phyloP scores from a whole-genome alignment of 2,329 filamentous ascomycete genomes.

The Dothidotthia symphoricarpi region DNA sequence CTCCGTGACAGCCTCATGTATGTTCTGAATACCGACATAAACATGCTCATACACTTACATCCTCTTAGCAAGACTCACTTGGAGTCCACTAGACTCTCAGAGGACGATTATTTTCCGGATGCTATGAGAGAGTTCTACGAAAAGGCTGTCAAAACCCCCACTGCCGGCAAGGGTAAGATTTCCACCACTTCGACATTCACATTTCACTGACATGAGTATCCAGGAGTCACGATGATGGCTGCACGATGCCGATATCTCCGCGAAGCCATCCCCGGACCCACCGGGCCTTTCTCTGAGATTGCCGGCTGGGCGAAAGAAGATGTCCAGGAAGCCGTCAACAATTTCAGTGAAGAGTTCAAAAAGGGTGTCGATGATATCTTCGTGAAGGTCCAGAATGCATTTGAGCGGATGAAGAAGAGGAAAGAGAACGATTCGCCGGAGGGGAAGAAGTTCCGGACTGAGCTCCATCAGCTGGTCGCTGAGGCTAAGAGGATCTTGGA shows the following conservation, averaged over 20 bases:
- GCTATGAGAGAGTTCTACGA: slow-evolving; percentile 14
- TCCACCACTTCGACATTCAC: neutral
- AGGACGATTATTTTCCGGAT: slow-evolving; percentile 10
- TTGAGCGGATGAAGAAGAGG: slow-evolving; percentile 5
- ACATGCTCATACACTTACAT: neutral
- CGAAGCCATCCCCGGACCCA: neutral
- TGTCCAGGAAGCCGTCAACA: neutral
- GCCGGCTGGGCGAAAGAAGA: neutral
- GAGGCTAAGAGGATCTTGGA: slow-evolving; percentile 7
- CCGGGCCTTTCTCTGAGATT: slow-evolving; percentile 1
- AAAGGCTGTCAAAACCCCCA: neutral
- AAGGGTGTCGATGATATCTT: slow-evolving; percentile 3
- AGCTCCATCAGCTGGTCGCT: slow-evolving; percentile 5
- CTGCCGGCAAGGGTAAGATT: slow-evolving; percentile 2
- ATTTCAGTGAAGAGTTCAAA: neutral
- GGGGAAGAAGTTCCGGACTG: slow-evolving; percentile 8
- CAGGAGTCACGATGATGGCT: slow-evolving; percentile 8
- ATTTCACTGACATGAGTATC: fast-evolving
- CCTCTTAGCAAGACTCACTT: slow-evolving; percentile 1
- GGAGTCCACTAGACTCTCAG: neutral
- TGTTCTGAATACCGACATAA: neutral
- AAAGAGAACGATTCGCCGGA: slow-evolving; percentile 8
- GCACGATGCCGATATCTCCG: slow-evolving; percentile 7
- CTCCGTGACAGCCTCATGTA: slow-evolving; percentile 1
- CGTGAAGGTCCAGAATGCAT: slow-evolving; percentile 1